Percentiles rank a stretch among this genome's conserved stretches.
Evolutionary conservation across 805 yeast genomes (phyloP).

Genomic region (Yarrowia sp.): DNA sequence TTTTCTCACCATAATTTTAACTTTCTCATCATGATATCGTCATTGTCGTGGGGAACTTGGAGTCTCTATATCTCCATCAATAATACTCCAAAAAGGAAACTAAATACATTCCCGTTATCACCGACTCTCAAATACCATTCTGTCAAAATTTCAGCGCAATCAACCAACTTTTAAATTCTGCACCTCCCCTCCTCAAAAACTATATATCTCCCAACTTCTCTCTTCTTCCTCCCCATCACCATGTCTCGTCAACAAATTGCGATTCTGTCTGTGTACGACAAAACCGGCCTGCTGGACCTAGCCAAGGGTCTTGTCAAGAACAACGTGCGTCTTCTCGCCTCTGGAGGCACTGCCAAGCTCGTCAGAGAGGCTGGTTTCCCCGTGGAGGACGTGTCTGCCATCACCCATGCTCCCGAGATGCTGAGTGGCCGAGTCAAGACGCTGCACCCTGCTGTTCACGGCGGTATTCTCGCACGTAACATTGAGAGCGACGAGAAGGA

Average conservation of each 20-base stretch:
- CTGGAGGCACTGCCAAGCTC: constrained; percentile 96
- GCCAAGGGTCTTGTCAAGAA: constrained; percentile 93
- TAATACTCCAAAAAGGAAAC: not conserved
- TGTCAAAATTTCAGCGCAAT: too few relatives aligned
- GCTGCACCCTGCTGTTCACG: constrained; percentile 98
- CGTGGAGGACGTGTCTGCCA: constrained; percentile 91
- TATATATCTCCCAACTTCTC: not conserved
- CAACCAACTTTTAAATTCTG: too few relatives aligned
- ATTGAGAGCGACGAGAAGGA: constrained; percentile 90
- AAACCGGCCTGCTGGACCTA: constrained; percentile 92
- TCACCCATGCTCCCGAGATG: constrained; percentile 99
- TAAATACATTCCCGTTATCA: not conserved
- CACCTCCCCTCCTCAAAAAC: not conserved
- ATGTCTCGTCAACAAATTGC: constrained; percentile 70
- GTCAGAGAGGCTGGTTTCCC: constrained; percentile 98
- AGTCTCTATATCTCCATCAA: not conserved
- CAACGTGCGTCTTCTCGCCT: constrained; percentile 90
- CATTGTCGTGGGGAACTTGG: not conserved
- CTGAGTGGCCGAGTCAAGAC: constrained; percentile 98
- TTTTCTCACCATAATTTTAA: too few relatives aligned
- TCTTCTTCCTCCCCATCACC: constrained; percentile 1
- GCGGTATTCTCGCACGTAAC: constrained; percentile 89
- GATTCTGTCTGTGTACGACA: constrained; percentile 94
- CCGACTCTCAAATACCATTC: too few relatives aligned
- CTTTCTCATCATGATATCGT: too few relatives aligned